Percentiles rank a stretch among this genome's conserved stretches.
phyloP scores from a whole-genome alignment of 441 rosid genomes.

The Croton setiger region DNA sequence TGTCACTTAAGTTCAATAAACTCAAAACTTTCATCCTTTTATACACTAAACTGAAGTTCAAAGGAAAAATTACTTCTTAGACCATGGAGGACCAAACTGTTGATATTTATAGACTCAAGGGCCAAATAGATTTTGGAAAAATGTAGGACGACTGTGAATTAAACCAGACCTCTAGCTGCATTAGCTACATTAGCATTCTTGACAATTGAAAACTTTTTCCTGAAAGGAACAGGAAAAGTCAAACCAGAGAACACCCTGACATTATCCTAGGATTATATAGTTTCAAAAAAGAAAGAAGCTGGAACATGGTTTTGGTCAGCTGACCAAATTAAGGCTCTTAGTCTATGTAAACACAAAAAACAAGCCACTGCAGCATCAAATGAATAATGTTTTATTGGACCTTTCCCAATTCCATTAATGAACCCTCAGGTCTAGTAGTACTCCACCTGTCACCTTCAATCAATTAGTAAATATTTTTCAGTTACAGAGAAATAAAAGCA shows the following conservation, averaged over 20 bases:
- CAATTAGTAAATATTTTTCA: not conserved
- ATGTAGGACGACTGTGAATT: not conserved
- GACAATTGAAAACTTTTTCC: constrained; percentile 3
- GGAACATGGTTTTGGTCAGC: not conserved
- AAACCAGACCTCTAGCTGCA: not conserved
- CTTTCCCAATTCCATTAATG: not conserved
- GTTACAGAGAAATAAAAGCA: not conserved
- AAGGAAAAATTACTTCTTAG: not conserved
- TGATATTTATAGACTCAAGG: not conserved
- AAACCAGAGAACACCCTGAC: not conserved
- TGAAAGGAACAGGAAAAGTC: not conserved
- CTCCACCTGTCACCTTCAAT: not conserved
- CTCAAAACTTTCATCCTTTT: not conserved
- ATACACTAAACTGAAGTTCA: not conserved
- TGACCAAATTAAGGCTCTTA: not conserved
- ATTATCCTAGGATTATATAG: not conserved
- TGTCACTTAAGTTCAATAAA: not conserved
- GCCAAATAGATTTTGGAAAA: not conserved
- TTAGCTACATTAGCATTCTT: not conserved
- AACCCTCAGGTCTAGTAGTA: not conserved
- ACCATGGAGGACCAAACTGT: not conserved
- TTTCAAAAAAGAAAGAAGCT: not conserved
- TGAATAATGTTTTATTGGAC: not conserved
- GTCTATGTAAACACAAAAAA: constrained; percentile 6
- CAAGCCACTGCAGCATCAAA: not conserved